Evolutionary conservation across 2,329 filamentous ascomycete species (phyloP), one percentile per base, ranked within the genome.

Genomic region (Penicillium crustosum): DNA sequence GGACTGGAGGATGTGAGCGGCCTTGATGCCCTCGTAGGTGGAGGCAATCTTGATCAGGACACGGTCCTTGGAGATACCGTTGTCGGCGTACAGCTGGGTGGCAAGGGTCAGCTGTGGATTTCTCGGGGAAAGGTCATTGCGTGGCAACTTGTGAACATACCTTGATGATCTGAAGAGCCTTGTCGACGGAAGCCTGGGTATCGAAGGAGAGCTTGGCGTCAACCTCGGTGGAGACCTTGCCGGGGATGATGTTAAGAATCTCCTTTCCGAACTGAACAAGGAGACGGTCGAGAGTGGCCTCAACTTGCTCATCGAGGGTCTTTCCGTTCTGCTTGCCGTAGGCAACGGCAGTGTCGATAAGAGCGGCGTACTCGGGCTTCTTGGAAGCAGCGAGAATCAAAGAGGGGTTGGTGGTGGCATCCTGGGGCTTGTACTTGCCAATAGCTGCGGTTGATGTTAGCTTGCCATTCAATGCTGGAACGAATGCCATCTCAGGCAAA

Each of bases 21-120:
- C 94, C 86, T 99, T 92, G 86, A 99, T 97, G 77, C 94, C 94
- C 84, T 99, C 94, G 91, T 92, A 99, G 78, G 94, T 99, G 61
- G 94, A 96, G 75, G 94, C 94, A 69, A 99, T 87, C 90, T 99
- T 99, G 87, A 99, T 99, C 70, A 99, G 86, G 74, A 99, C 78
- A 65, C 94, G 93, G 73, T 93, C 91, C 86, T 97, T 97, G 80
- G 85, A 82, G 78, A 99, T 91, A 66, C 94, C 94, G 73, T 89
- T 82, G 76, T 89, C 85, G 81, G 96, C 89, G 89, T 99, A 99
- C 66, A 99, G 90, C 92, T 96, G 73, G 17, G 23, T 15, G 12
- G 21, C 15, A 13, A 76, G 57, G 75, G 48, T 69, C 61, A 60
- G 57, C 50, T 42, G n/a, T 42, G 41, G 47, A 12, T 48, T 41